Base-by-base conservation (phyloP, 2,329 filamentous ascomycete genomes). In the Phialophora macrospora region DNA sequence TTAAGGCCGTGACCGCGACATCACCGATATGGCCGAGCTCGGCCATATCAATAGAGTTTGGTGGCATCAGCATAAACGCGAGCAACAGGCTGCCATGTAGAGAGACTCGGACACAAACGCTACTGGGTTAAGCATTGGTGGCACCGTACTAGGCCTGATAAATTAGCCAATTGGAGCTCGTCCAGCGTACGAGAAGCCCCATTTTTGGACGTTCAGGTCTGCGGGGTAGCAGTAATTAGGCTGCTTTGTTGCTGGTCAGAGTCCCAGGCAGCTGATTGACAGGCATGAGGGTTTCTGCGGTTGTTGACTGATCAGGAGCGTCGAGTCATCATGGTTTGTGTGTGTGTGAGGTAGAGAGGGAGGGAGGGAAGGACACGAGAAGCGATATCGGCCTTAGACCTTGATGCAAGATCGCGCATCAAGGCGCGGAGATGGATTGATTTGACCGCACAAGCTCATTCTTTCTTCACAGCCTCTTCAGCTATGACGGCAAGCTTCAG, bases 11-110 rank as follows among this genome's bases (percentile, higher is more conserved):
- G 3, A 2, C 38, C 38, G 14, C 4, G 52, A 55, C 32, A 34
- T 34, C 17, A 34, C 24, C 52, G 52, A 34, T 55, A 55, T 14
- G 17, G 12, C 52, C 52, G 52, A 55, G 28, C 52, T 30, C 22
- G 28, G 24, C 24, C 14, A 17, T 41, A 44, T 44, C 38, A n/a
- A n/a, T 20, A 17, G 7, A 44, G 38, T 2, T n/a, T 7, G 38
- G 14, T 1, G 28, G 4, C 12, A 41, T 41, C 34, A 41, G 4
- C 30, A 2, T 38, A 14, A 17, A 17, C 34, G 14, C 6, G 5
- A 44, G 17, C 17, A 41, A 34, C 32, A 12, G 32, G 32, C 32
- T 34, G 32, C 32, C 32, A 34, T 12, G 32, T 11, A 34, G 32
- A 34, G 32, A 34, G 32, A 11, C 30, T 30, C 7, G 34, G 34